Conservation (phyloP, 805 yeast genomes). For the Kuraishia capsulata region DNA sequence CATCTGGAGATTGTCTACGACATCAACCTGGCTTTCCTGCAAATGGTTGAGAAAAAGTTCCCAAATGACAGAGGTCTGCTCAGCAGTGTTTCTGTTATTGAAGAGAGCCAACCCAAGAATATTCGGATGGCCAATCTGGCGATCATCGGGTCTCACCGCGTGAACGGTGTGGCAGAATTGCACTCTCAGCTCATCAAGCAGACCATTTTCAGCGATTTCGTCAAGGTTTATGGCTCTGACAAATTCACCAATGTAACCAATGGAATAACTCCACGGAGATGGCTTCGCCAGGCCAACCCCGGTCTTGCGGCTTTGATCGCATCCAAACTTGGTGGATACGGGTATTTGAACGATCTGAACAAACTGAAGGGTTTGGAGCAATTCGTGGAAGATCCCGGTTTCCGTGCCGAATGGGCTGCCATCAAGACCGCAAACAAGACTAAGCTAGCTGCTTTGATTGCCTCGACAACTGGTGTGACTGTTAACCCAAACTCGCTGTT, state of each 20-base stretch:
- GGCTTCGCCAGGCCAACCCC: slow-evolving; percentile 94
- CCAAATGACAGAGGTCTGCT: slow-evolving; percentile 66
- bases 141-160: slow-evolving; percentile 85
- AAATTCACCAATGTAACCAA: slow-evolving; percentile 89
- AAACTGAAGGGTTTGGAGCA: slow-evolving; percentile 58
- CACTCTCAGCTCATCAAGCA: slow-evolving; percentile 87
- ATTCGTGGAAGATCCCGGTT: slow-evolving; percentile 57
- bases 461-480: slow-evolving; percentile 48
- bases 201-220: slow-evolving; percentile 87
- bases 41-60: slow-evolving; percentile 64
- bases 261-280: slow-evolving; percentile 94
- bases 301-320: slow-evolving; percentile 65
- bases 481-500: slow-evolving; percentile 70
- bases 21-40: slow-evolving; percentile 71
- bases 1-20: slow-evolving; percentile 87
- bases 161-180: slow-evolving; percentile 92
- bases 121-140: slow-evolving; percentile 92
- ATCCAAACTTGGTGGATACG: slow-evolving; percentile 59
- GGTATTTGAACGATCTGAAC: slow-evolving; percentile 59
- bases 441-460: slow-evolving; percentile 57
- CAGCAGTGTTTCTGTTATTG: slow-evolving; percentile 71
- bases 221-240: slow-evolving; percentile 67
- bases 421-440: slow-evolving; percentile 66
- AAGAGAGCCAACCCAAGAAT: slow-evolving; percentile 72
- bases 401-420: slow-evolving; percentile 60